Evolutionary conservation across 2,329 filamentous ascomycete genomes (phyloP), one percentile per base, ranked within the genome.

Genomic region (Fusarium sp.): DNA sequence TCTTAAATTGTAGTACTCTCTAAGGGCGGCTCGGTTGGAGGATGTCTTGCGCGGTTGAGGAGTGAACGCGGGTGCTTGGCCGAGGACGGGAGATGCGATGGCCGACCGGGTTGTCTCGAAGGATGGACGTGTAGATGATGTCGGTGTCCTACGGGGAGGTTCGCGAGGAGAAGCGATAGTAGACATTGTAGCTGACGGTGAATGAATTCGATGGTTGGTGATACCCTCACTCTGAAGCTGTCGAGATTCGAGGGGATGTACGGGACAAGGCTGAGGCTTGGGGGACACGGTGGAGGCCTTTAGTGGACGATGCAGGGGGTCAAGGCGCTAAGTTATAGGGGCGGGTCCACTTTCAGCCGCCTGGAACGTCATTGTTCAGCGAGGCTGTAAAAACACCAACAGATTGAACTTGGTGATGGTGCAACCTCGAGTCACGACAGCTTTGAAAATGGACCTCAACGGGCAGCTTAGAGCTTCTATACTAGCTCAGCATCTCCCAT

Each of bases 1-100:
- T 79, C 83, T 45, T 59, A 98, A 89, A 80, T 97, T 97, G 85
- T 98, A 98, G 87, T 98, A 98, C 80, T 98, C 95, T 78, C 97
- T 93, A 22, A 98, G 89, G 8, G 96, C 96, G 65, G 93, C 91
- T 74, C 96, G 93, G 84, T 97, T 97, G 71, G 93, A 73, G 10
- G 71, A 85, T 65, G 88, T 87, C 73, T 85, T 88, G 66, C 81
- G 76, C 9, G 66, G 67, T 20, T 67, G 70, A 33, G 45, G 67
- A 22, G 56, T 64, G 11, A 33, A 33, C 7, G 67, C 65, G 27
- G 58, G 74, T 58, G 72, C 74, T 77, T 82, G 69, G 68, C 63
- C 66, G 68, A 76, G 74, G 65, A 81, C 76, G 61, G 88, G 89
- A 2, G 90, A 93, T 67, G 83, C 85, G 70, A 89, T 85, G 70